Evolutionary conservation across 176 grass and related monocot species (phyloP), one percentile per base, ranked within the genome.

Genomic region (Urochloa ruziziensis): DNA sequence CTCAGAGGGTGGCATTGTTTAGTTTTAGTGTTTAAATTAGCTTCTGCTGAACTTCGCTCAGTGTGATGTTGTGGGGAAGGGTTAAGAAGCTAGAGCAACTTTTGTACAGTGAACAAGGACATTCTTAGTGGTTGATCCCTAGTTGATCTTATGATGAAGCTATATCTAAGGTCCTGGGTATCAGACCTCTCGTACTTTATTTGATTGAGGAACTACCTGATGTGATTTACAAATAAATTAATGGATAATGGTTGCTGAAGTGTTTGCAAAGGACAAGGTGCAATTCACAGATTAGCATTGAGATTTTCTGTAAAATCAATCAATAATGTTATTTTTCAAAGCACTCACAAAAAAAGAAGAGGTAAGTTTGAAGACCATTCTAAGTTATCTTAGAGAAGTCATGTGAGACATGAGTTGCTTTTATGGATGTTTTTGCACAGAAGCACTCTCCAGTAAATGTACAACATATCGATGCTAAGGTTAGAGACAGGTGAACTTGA

Each of bases 151-250:
- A 35, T 80, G 53, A 65, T 19, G 32, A 77, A 21, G 73, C 5
- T 84, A 10, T 73, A 42, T 9, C 4, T 52, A 65, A 32, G 46
- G 16, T 88, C 64, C 36, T 42, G 15, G 52, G 52, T n/a, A 15
- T 75, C n/a, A n/a, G n/a, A 74, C 9, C 43, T 23, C 43, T 42
- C 74, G 14, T 80, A 46, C 14, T 69, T 52, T 81, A 49, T 75
- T 75, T 62, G 2, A 7, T 43, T 89, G 30, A 69, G 35, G 30
- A 53, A 29, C 56, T 57, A 16, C 21, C 4, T 86, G 11, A 21
- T 42, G 28, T 21, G 25, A 61, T 80, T 72, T 85, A 44, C 17
- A 73, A 65, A 43, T 80, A 51, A 73, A 65, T 33, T 80, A 18
- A 42, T n/a, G n/a, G 10, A 52, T 29, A 34, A 27, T 57, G 40